Conservation (phyloP, 2,329 filamentous ascomycete genomes). For the Aspergillus fumigatus region DNA sequence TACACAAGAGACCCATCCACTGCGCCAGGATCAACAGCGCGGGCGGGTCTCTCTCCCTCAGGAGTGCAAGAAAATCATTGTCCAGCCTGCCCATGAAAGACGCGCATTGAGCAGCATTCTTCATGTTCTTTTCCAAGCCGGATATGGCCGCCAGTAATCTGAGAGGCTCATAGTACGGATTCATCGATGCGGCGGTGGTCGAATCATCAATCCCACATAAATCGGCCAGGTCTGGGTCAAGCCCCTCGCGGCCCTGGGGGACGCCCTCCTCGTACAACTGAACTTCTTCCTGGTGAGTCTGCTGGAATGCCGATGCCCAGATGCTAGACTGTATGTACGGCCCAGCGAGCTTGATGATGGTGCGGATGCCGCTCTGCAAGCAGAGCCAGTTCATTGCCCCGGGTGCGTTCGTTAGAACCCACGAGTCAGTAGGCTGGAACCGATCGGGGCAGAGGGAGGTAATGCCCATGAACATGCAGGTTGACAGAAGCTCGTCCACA, state of each 20-base stretch:
- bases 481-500: slow-evolving; percentile 24
- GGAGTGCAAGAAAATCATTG: slow-evolving; percentile 20
- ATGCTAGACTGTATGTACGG: slow-evolving; percentile 19
- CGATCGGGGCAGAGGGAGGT: slow-evolving; percentile 21
- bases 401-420: slow-evolving; percentile 23
- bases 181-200: slow-evolving; percentile 14
- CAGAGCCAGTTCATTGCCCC: slow-evolving; percentile 29
- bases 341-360: slow-evolving; percentile 15
- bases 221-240: slow-evolving; percentile 24
- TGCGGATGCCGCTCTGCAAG: slow-evolving; percentile 24
- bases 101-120: slow-evolving; percentile 19
- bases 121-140: slow-evolving; percentile 14
- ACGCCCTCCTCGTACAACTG: slow-evolving; percentile 11
- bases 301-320: slow-evolving; percentile 20
- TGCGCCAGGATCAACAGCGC: slow-evolving; percentile 26
- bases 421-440: slow-evolving; percentile 22
- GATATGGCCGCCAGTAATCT: slow-evolving; percentile 15
- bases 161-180: slow-evolving; percentile 23
- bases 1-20: slow-evolving; percentile 32
- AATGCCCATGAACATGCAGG: slow-evolving; percentile 28
- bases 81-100: slow-evolving; percentile 26
- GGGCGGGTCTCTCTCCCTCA: slow-evolving; percentile 20
- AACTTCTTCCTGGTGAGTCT: slow-evolving; percentile 11
- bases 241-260: slow-evolving; percentile 18
- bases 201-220: slow-evolving; percentile 24